phyloP scores from a whole-genome alignment of 202 grass and related monocot species.

The Schoenoplectus triqueter region DNA sequence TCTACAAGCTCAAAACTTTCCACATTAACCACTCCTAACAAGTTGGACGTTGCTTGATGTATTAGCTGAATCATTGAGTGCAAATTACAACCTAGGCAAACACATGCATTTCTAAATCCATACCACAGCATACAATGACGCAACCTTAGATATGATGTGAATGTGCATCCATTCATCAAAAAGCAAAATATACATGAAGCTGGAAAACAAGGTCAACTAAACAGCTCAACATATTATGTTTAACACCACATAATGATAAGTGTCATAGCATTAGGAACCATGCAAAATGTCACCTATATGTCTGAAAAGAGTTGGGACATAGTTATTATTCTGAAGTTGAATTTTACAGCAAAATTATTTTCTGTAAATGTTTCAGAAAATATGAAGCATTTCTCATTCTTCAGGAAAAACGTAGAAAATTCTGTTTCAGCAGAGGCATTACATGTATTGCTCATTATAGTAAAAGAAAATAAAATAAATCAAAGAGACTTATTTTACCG shows the following conservation, averaged over 20 bases:
- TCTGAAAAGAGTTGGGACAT: neutral
- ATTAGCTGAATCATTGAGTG: neutral
- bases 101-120: slow-evolving; percentile 9
- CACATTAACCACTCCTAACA: neutral
- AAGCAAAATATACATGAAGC: neutral
- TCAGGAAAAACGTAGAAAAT: neutral
- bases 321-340: neutral
- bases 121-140: neutral
- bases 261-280: neutral
- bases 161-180: slow-evolving; percentile 8
- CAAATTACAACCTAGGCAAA: slow-evolving; percentile 19
- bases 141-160: neutral
- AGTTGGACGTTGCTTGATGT: neutral
- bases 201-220: neutral
- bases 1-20: slow-evolving; percentile 10
- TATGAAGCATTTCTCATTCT: neutral
- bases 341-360: neutral
- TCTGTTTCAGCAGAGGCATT: neutral
- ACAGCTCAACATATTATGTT: slow-evolving; percentile 1
- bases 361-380: neutral
- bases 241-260: slow-evolving; percentile 20
- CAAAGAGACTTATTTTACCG: slow-evolving; percentile 56
- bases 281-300: slow-evolving; percentile 1
- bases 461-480: slow-evolving; percentile 15
- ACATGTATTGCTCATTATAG: neutral